Base-by-base conservation (phyloP, 2,329 filamentous ascomycete species). In the Dactylonectria estremocensis region DNA sequence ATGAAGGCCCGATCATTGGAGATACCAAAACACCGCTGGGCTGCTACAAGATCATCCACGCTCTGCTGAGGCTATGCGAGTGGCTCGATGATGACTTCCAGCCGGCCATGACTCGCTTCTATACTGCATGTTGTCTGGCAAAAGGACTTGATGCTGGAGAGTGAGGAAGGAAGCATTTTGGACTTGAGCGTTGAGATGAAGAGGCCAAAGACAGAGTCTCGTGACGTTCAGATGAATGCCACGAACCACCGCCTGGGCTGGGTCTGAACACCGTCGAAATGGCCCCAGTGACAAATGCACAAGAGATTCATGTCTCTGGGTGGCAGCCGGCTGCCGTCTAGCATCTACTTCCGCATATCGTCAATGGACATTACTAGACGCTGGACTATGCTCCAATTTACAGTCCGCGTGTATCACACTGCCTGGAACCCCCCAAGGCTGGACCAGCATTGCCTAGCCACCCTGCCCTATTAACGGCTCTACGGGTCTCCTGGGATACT, bases 1-100 rank as follows among this genome's bases (percentile, higher is more conserved):
- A 52, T n/a, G 24, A 52, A 52, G 49, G 49, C 49, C 49, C 24
- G 22, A 52, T 52, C 11, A 52, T 52, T 52, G 24, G 49, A 22
- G 49, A 52, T 18, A 52, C 24, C 24, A 52, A 52, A 22, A 52
- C 24, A n/a, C 49, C 24, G 14, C 49, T 52, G 18, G 24, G 49
- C 49, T 52, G 24, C 49, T 52, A 52, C 28, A 52, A 52, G 22
- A 52, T 52, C 28, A 20, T 52, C 22, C 18, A 52, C 18, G 49
- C 49, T 22, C 22, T 52, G 22, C 18, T 52, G 10, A 52, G 49
- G 28, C 49, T 52, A 28, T 52, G 24, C 22, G 24, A 52, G 22
- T 52, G 24, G 49, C 49, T 52, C 18, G 28, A 33, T 52, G 24
- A 52, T 20, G 5, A 52, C 49, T 52, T 52, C 24, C 24, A n/a